These are phyloP conservation scores for Glycine tomentella DNA, from an alignment of 306 rosid genomes.

Conservation along the genomic window DNA sequence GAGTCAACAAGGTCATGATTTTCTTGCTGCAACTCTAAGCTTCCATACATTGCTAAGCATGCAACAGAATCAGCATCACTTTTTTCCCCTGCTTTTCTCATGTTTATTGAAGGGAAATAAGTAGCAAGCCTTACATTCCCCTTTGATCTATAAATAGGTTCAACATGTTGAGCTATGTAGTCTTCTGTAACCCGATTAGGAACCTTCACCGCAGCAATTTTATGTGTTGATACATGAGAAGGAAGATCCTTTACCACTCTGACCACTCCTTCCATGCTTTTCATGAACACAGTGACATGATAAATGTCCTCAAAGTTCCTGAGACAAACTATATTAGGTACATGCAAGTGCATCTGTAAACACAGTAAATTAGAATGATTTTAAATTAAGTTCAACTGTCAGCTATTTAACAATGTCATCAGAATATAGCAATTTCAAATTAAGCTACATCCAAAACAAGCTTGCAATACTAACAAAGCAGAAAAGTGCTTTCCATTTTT, in stretches of 20 bases:
- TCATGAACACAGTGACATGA: constrained; percentile 69
- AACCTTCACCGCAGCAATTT: constrained; percentile 85
- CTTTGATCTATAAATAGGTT: constrained; percentile 72
- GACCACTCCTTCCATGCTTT: constrained; percentile 87
- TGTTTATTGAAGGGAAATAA: constrained; percentile 89
- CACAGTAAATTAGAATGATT: constrained; percentile 12
- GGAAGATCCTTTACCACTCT: constrained; percentile 78
- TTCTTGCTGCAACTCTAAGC: constrained; percentile 83
- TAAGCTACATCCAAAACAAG: constrained; percentile 19
- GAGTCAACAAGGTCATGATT: constrained; percentile 81
- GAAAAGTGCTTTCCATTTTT: background rate
- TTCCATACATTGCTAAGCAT: constrained; percentile 96
- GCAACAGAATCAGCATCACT: constrained; percentile 72
- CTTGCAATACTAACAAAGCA: background rate
- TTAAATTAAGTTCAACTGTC: background rate
- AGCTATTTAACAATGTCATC: constrained; percentile 32
- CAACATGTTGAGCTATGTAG: constrained; percentile 78
- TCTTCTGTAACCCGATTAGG: constrained; percentile 91
- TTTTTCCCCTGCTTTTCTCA: constrained; percentile 69
- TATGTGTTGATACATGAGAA: constrained; percentile 62
- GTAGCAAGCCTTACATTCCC: constrained; percentile 90
- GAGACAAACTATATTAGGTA: constrained; percentile 42
- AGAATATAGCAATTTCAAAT: constrained; percentile 34
- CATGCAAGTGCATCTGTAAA: background rate
- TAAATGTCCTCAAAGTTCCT: constrained; percentile 94